Evolutionary conservation across 768 basidiomycete species (phyloP).

Genomic region (Hericium erinaceus): DNA sequence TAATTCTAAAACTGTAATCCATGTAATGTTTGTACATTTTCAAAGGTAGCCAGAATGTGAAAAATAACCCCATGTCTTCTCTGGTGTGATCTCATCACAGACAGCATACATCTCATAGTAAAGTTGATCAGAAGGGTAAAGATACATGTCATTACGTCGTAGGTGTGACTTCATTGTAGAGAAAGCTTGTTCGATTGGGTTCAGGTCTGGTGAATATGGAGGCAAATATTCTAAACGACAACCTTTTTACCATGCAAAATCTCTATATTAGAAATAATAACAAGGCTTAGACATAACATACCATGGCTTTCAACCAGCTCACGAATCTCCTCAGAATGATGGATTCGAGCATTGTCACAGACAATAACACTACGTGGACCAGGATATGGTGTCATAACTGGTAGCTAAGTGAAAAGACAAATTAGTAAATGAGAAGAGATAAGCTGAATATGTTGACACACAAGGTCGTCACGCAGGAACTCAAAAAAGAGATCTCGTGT

Average conservation of each 20-base stretch:
- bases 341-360: slow-evolving; percentile 20
- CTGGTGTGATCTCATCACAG: slow-evolving; percentile 5
- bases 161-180: slow-evolving; percentile 18
- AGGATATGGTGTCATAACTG: slow-evolving; percentile 16
- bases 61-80: slow-evolving; percentile 8
- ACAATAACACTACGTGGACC: slow-evolving; percentile 16
- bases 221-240: slow-evolving; percentile 16
- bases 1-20: not conserved
- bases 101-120: slow-evolving; percentile 7
- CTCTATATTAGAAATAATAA: not conserved
- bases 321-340: slow-evolving; percentile 16
- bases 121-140: not conserved
- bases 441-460: not conserved
- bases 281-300: not conserved
- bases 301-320: slow-evolving; percentile 13
- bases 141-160: not conserved
- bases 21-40: not conserved
- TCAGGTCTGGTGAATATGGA: slow-evolving; percentile 24
- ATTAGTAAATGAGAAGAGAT: not conserved
- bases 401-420: slow-evolving; percentile 6
- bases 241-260: not conserved
- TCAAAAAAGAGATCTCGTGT: slow-evolving; percentile 3
- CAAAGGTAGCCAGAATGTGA: slow-evolving; percentile 13
- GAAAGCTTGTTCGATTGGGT: slow-evolving; percentile 25
- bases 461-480: not conserved